A percentile compares a stretch with the other conserved stretches of the same genome.
phyloP scores from a whole-genome alignment of 805 yeast species.

The Suhomyces kilbournensis region DNA sequence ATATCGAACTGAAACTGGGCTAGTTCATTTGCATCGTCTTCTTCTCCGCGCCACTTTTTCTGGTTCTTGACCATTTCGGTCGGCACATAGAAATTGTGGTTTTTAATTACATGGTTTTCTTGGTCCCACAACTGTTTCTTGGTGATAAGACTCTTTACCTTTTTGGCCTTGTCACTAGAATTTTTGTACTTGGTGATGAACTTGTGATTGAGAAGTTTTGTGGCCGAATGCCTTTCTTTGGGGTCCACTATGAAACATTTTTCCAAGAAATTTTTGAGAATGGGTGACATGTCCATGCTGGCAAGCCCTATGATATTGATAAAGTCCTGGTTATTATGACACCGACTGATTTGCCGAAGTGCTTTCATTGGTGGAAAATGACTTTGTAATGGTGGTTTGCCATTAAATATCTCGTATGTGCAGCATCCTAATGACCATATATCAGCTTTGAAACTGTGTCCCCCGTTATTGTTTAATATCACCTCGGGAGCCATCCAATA shows the following conservation, averaged over 20 bases:
- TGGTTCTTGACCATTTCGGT: slow-evolving; percentile 36
- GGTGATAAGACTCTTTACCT: slow-evolving; percentile 30
- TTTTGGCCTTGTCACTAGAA: slow-evolving; percentile 11
- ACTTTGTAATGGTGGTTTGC: slow-evolving; percentile 64
- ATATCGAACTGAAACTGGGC: slow-evolving; percentile 34
- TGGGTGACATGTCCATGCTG: slow-evolving; percentile 18
- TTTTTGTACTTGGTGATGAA: slow-evolving; percentile 23
- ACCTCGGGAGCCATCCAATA: slow-evolving; percentile 69
- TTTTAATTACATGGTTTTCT: slow-evolving; percentile 30
- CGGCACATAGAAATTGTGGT: slow-evolving; percentile 34
- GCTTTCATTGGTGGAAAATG: slow-evolving; percentile 44
- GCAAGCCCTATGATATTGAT: slow-evolving; percentile 23
- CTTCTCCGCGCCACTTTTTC: slow-evolving; percentile 24
- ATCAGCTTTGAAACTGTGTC: slow-evolving; percentile 58
- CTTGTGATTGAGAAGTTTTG: slow-evolving; percentile 30
- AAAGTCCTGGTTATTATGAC: slow-evolving; percentile 30
- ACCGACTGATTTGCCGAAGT: slow-evolving; percentile 34
- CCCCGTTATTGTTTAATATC: slow-evolving; percentile 56
- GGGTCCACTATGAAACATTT: slow-evolving; percentile 37
- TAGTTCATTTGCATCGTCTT: slow-evolving; percentile 5
- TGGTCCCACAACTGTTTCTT: slow-evolving; percentile 39
- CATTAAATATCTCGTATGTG: slow-evolving; percentile 66
- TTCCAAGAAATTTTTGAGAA: slow-evolving; percentile 29
- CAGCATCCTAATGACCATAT: slow-evolving; percentile 82
- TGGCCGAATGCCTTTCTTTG: slow-evolving; percentile 28